phyloP scores from a whole-genome alignment of 1,284 basidiomycete genomes.

The Ustilago loliicola region DNA sequence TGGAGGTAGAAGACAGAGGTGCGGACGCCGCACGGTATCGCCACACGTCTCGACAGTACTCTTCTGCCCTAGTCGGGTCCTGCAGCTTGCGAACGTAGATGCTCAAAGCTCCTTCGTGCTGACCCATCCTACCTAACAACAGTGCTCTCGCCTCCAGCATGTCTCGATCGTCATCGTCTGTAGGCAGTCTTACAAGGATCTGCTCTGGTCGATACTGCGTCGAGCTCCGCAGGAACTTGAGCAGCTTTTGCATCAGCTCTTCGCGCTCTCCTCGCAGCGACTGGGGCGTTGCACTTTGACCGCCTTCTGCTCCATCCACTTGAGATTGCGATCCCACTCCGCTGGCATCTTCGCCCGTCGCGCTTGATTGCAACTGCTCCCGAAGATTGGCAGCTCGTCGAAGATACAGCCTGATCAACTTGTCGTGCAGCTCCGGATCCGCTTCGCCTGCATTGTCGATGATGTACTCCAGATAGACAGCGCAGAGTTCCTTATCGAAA shows the following conservation, averaged over 20 bases:
- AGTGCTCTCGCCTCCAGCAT: conserved; percentile 83
- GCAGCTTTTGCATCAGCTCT: conserved; percentile 78
- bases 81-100: conserved; percentile 89
- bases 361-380: conserved; percentile 9
- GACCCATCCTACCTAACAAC: conserved; percentile 86
- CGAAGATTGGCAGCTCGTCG: conserved; percentile 73
- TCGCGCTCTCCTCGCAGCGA: conserved; percentile 62
- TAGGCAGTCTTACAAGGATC: conserved; percentile 81
- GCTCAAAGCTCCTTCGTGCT: conserved; percentile 91
- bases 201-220: conserved; percentile 82
- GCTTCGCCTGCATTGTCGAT: conserved; percentile 81
- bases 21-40: conserved; percentile 17
- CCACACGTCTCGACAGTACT: conserved; percentile 70
- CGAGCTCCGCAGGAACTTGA: conserved; percentile 82
- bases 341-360: neutral
- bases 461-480: conserved; percentile 87
- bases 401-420: conserved; percentile 87
- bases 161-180: conserved; percentile 79
- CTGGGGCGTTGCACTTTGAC: neutral
- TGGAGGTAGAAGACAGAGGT: neutral
- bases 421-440: conserved; percentile 82
- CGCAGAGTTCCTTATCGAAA: conserved; percentile 76
- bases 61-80: conserved; percentile 87
- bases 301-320: neutral
- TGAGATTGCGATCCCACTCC: neutral